phyloP scores from a whole-genome alignment of 129 eudicot genomes.

The Solidago caesia region DNA sequence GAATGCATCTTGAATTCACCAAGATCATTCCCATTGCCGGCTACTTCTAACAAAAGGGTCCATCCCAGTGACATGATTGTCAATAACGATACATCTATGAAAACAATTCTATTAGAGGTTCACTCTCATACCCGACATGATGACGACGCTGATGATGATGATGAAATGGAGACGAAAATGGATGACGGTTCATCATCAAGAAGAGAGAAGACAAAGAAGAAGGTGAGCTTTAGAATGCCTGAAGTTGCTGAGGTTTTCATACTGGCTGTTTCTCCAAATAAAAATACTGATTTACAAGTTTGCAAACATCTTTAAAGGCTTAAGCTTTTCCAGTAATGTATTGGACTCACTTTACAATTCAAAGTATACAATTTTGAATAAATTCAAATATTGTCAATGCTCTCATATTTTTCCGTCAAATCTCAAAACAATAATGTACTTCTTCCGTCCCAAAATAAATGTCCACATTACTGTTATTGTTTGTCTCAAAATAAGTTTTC shows the following conservation, averaged over 20 bases:
- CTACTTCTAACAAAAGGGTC: constrained; percentile 36
- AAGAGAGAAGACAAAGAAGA: constrained; percentile 40
- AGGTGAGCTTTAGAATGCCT: constrained; percentile 53
- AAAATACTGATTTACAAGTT: constrained; percentile 7
- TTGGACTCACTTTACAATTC: no score
- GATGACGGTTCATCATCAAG: constrained; percentile 1
- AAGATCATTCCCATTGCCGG: constrained; percentile 3
- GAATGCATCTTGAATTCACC: constrained; percentile 26
- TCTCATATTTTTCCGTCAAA: no score
- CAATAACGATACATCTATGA: constrained; percentile 4
- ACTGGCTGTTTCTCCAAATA: constrained; percentile 15
- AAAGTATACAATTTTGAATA: no score
- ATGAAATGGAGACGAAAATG: constrained; percentile 11
- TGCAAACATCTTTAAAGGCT: neutral
- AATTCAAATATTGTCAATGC: no score
- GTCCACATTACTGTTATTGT: no score
- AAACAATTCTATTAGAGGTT: constrained; percentile 1
- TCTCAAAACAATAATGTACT: no score
- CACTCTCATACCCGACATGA: constrained; percentile 4
- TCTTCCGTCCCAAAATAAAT: no score
- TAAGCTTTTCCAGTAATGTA: no score
- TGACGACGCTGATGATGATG: neutral
- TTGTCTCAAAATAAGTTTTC: no score
- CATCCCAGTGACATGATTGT: constrained; percentile 30
- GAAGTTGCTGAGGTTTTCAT: constrained; percentile 53